Base-by-base conservation (phyloP, 164 flowering plant genomes). In the Amborella trichopoda region DNA sequence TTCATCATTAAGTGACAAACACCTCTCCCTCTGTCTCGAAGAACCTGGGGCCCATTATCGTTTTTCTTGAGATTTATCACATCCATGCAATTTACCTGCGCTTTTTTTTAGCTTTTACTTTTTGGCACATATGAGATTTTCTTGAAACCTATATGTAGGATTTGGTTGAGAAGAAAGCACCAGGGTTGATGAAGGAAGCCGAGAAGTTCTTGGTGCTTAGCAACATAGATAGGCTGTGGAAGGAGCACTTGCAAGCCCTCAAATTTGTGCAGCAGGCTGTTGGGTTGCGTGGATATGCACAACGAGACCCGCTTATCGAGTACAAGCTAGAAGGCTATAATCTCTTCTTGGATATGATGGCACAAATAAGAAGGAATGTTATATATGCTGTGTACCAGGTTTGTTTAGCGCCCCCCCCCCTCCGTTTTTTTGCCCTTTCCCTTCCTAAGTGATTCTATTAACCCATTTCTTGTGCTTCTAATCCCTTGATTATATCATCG, bases 241-340 rank as follows among this genome's bases (percentile, higher is more conserved):
- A 91, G 52, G 96, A 91, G 61, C 99, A 91, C 68, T 66, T 91
- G 69, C 99, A 91, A 68, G 95, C 95, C 26, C 62, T 91, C 32
- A 91, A 87, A 55, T 91, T 91, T 61, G 99, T 91, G 23, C 96
- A 91, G 62, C 99, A 91, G 69, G 99, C 99, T 44, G 96, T 91
- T 6, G 79, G 99, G n/a, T 68, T 91, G 40, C 87, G 96, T 39
- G 99, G 99, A 34, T 87, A 91, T 73, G 96, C 99, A 40, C 99
- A 91, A 51, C 67, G 99, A 23, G 99, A 91, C 56, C 99, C 99
- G 53, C 90, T 91, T 14, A 91, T 91, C 6, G 99, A 91, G 58
- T 91, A 91, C 67, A 91, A 91, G 61, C 96, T 91, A 33, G 99
- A 91, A 59, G 99, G 99, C 28, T 87, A 87, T 71, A 91, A 87